Base-by-base conservation (phyloP, 2,329 filamentous ascomycete species). In the Coniochaeta pulveracea region DNA sequence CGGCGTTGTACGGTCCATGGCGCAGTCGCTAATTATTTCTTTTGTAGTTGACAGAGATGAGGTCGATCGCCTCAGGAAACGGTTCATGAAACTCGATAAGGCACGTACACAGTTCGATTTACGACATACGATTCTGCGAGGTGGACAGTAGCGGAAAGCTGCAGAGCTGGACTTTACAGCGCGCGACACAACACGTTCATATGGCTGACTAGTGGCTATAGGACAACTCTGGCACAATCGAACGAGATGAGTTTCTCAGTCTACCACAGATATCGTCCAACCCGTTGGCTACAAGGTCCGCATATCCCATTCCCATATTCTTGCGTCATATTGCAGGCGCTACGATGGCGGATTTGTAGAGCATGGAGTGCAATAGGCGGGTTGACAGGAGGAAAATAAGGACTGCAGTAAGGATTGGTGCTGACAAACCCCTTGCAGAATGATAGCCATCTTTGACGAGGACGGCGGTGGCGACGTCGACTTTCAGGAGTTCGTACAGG, bases 41-140 rank as follows among this genome's bases (percentile, higher is more conserved):
- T n/a, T n/a, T n/a, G 38, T 50, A 96, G 89, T 98, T 67, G 85
- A 98, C 66, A 80, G 84, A 57, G 91, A 98, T 51, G 91, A 98
- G 60, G 86, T 98, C 39, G 91, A 96, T 56, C 76, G 91, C 51
- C 69, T 98, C 55, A 76, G 86, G 52, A 98, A 98, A 68, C 76
- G 89, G 41, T 98, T 98, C 55, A 96, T 96, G 89, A 98, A 98
- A 64, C 69, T 98, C 39, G 91, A 98, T 62, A 96, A 95, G 75
- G 89, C 91, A 61, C 45, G 64, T 45, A 31, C 22, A 12, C 28
- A 26, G n/a, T n/a, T n/a, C 36, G 19, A 38, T 26, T 16, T n/a
- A 14, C 14, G 12, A 16, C 7, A 5, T 10, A 25, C 16, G 5
- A 30, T 21, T 29, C 3, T 14, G n/a, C 12, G 15, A 14, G 21